These are phyloP conservation scores for Astrephomene gubernaculifera DNA, from an alignment of 139 green algal genomes.

Conservation along the genomic window DNA sequence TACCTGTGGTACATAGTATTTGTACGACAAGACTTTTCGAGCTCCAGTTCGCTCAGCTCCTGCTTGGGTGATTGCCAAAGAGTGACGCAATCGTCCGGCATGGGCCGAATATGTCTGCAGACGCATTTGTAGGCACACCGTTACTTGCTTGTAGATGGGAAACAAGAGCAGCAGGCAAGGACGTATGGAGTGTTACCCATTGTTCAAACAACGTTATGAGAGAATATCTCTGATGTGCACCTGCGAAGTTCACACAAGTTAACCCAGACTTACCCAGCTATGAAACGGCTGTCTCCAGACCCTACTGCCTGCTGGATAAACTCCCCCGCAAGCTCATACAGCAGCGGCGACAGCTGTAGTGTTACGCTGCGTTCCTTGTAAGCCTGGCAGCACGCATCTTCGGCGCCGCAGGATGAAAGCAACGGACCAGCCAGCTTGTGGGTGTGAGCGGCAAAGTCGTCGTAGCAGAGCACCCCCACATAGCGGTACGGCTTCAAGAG, in stretches of 20 bases:
- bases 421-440: constrained; percentile 22
- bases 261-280: not conserved
- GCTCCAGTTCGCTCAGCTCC: not conserved
- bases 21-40: not conserved
- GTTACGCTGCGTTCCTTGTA: constrained; percentile 6
- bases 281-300: not conserved
- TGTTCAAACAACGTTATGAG: not conserved
- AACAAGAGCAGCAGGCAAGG: too few species aligned
- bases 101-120: constrained; percentile 25
- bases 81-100: constrained; percentile 8
- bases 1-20: constrained; percentile 7
- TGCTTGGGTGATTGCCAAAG: not conserved
- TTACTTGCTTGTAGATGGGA: too few species aligned
- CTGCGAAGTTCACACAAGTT: not conserved
- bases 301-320: not conserved
- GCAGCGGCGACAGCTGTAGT: not conserved
- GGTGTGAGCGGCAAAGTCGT: constrained; percentile 8
- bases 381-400: constrained; percentile 2
- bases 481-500: not conserved
- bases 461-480: constrained; percentile 9
- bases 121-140: too few species aligned
- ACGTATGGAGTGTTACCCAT: too few species aligned
- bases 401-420: not conserved
- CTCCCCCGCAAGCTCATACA: not conserved
- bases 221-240: not conserved